These are phyloP conservation scores for Fusarium staphyleae DNA, from an alignment of 2,329 filamentous ascomycete genomes.

Conservation along the genomic window DNA sequence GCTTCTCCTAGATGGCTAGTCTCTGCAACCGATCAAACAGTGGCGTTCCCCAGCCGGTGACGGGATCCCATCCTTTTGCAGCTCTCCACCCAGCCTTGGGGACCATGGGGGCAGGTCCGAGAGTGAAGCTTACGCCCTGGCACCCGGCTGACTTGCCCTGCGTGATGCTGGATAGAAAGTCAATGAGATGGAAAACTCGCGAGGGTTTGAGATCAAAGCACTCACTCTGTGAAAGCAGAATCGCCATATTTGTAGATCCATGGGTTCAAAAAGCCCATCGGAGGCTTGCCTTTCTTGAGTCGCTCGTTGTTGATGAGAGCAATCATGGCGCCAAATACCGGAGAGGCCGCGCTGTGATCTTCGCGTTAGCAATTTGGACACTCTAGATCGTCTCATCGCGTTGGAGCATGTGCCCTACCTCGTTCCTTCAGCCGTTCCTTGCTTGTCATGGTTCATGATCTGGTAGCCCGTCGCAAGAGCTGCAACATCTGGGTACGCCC, in stretches of 20 bases:
- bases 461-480: slow-evolving; percentile 55
- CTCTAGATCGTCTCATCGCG: rapidly evolving
- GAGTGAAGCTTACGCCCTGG: slow-evolving; percentile 37
- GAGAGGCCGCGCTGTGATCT: slow-evolving; percentile 60
- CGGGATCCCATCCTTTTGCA: slow-evolving; percentile 48
- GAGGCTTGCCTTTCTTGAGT: slow-evolving; percentile 58
- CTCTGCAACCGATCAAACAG: slow-evolving; percentile 48
- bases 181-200: not conserved
- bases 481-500: slow-evolving; percentile 68
- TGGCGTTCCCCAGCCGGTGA: slow-evolving; percentile 55
- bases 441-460: slow-evolving; percentile 43
- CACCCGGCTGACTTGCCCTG: slow-evolving; percentile 46
- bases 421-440: slow-evolving; percentile 43
- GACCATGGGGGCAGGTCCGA: slow-evolving; percentile 39
- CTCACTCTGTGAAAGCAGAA: slow-evolving; percentile 48
- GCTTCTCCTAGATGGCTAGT: slow-evolving; percentile 21
- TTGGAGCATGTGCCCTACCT: slow-evolving; percentile 37
- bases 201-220: not conserved
- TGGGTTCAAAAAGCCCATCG: slow-evolving; percentile 67
- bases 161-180: slow-evolving; percentile 43
- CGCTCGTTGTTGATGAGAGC: slow-evolving; percentile 70
- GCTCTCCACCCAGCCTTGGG: slow-evolving; percentile 42
- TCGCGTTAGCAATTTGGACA: not conserved
- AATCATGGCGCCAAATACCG: slow-evolving; percentile 68
- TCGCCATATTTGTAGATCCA: slow-evolving; percentile 58